Evolutionary conservation across 2,329 filamentous ascomycete species (phyloP).

Genomic region (Aureobasidium sp.): DNA sequence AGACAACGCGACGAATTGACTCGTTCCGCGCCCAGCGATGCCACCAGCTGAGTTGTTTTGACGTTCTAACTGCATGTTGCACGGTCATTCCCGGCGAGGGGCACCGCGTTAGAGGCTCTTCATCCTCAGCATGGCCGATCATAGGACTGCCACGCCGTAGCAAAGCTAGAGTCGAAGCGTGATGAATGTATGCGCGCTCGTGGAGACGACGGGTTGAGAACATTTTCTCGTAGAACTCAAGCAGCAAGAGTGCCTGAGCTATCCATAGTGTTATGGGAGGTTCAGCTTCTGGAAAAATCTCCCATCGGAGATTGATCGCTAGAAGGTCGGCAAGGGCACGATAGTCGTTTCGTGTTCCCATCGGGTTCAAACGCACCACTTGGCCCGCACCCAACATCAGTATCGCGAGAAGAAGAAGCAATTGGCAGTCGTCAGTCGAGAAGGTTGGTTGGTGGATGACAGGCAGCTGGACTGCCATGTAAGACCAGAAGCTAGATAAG

Average conservation of each 20-base stretch:
- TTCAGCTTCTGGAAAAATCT: conserved; percentile 86
- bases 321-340: conserved; percentile 79
- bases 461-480: conserved; percentile 85
- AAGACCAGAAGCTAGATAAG: conserved; percentile 82
- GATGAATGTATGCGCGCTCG: conserved; percentile 88
- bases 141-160: conserved; percentile 88
- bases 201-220: conserved; percentile 85
- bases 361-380: conserved; percentile 70
- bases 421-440: conserved; percentile 71
- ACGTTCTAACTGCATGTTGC: neutral
- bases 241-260: conserved; percentile 76
- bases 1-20: conserved; percentile 77
- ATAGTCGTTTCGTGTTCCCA: conserved; percentile 64
- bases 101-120: conserved; percentile 48
- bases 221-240: conserved; percentile 94
- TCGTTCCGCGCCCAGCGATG: conserved; percentile 90
- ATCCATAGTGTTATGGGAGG: conserved; percentile 91
- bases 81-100: neutral
- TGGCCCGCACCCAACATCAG: conserved; percentile 86
- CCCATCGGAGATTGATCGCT: conserved; percentile 83
- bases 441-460: conserved; percentile 92
- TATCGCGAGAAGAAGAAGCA: conserved; percentile 72
- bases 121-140: conserved; percentile 73
- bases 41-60: conserved; percentile 63
- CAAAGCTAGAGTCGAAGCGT: conserved; percentile 84